Evolutionary conservation across 345 rosid genomes (phyloP).

Genomic region (Angophora floribunda): DNA sequence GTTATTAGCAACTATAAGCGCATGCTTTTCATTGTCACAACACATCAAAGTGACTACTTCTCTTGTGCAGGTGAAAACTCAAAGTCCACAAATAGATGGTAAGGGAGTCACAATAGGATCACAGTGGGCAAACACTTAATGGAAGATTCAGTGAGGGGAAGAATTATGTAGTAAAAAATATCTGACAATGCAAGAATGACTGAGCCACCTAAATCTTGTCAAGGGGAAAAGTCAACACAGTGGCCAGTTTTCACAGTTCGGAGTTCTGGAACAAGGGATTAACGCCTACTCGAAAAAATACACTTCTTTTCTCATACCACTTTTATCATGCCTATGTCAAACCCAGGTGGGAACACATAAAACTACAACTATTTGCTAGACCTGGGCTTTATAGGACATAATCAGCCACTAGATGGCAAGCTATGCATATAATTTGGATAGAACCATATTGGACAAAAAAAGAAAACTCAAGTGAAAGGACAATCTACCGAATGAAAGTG

Average conservation of each 20-base stretch:
- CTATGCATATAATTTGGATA: neutral
- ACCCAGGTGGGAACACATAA: neutral
- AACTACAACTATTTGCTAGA: neutral
- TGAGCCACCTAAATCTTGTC: neutral
- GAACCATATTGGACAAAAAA: neutral
- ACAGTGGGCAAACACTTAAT: neutral
- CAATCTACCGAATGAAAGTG: constrained; percentile 77
- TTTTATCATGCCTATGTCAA: neutral
- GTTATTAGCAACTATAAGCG: neutral
- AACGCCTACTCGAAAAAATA: neutral
- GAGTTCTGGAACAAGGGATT: neutral
- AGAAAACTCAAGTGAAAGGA: neutral
- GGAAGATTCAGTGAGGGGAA: neutral
- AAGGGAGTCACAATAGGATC: neutral
- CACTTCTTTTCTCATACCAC: neutral
- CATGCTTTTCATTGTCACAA: neutral
- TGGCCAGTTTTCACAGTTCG: neutral
- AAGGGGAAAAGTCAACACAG: neutral
- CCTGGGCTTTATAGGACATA: neutral
- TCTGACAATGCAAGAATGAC: neutral
- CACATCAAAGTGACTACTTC: neutral
- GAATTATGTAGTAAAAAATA: neutral
- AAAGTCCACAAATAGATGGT: neutral
- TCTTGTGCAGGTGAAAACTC: neutral
- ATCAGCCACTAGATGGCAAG: neutral